Base-by-base conservation (phyloP, 129 eudicot species). In the Oenanthe sinensis region DNA sequence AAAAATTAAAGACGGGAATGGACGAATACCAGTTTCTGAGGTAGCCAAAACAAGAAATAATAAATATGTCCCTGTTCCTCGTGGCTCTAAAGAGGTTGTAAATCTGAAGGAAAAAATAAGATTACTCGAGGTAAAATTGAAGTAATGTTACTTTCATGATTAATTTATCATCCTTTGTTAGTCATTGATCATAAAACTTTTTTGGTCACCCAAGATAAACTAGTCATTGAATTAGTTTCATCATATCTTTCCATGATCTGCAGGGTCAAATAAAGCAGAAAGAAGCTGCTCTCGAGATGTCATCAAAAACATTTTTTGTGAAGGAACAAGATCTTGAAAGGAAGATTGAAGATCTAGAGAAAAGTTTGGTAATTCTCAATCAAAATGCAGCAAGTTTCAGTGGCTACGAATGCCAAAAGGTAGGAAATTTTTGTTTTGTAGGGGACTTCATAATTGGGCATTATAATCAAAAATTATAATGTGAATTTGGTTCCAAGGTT, bases 41-140 rank as follows among this genome's bases (percentile, higher is more conserved):
- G 84, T 77, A 46, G 77, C 67, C 43, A 90, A 85, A 85, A 69
- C 82, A 65, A 87, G 85, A 85, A 86, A 79, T 28, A 84, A 83
- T 78, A 93, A 90, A 68, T 17, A 81, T 19, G 76, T 75, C 36
- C 77, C 85, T n/a, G 76, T 42, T 75, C 62, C 84, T 82, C 89
- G 85, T 58, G 82, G 88, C 50, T 75, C 87, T 78, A 93, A 89
- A 85, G 97, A 94, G 73, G 81, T 86, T 33, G 75, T 82, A 28
- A 81, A 76, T 79, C 87, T 90, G 90, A 95, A 92, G 88, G 99
- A 95, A 84, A 86, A 74, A 76, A 85, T 95, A 65, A 87, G 84
- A 82, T 70, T 81, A 67, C 97, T 95, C 33, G 97, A 95, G 97
- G 99, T 95, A 86, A 86, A 75, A 22, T 73, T 13, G 91, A 39